Percentiles rank a stretch among this genome's conserved stretches.
phyloP scores from a whole-genome alignment of 768 basidiomycete genomes.

The Ramaria sp. region DNA sequence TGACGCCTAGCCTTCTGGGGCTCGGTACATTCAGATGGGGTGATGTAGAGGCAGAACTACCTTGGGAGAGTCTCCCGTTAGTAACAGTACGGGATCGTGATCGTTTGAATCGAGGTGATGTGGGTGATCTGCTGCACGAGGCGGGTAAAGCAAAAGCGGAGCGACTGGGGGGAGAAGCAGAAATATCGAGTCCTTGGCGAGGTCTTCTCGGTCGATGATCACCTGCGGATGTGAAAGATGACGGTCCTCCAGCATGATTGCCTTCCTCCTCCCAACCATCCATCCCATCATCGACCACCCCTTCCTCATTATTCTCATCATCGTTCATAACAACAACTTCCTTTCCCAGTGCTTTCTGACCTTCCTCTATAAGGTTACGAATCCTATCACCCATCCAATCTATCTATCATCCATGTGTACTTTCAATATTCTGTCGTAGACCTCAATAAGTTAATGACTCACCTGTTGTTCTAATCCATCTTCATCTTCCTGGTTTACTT shows the following conservation, averaged over 20 bases:
- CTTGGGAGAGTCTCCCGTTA: neutral
- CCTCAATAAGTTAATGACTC: constrained; percentile 7
- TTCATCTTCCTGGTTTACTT: constrained; percentile 20
- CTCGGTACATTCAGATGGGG: neutral
- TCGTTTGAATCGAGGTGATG: neutral
- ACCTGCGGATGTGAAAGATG: neutral
- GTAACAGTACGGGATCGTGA: neutral
- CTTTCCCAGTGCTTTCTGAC: constrained; percentile 62
- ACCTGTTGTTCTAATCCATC: constrained; percentile 39
- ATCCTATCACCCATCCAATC: constrained; percentile 74
- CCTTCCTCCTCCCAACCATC: constrained; percentile 69
- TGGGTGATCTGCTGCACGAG: neutral
- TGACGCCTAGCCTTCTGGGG: neutral
- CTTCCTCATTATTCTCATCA: constrained; percentile 43
- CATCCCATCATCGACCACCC: constrained; percentile 57
- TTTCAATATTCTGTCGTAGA: constrained; percentile 3
- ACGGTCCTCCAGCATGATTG: neutral
- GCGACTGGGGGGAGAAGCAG: neutral
- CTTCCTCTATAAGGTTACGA: constrained; percentile 61
- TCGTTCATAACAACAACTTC: constrained; percentile 76
- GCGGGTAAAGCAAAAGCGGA: neutral
- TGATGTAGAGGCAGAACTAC: neutral
- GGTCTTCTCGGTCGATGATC: neutral
- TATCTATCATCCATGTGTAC: constrained; percentile 36
- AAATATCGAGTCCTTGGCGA: neutral